Evolutionary conservation across 805 yeast species (phyloP), one percentile per base, ranked within the genome.

Genomic region (Yueomyces sp.): DNA sequence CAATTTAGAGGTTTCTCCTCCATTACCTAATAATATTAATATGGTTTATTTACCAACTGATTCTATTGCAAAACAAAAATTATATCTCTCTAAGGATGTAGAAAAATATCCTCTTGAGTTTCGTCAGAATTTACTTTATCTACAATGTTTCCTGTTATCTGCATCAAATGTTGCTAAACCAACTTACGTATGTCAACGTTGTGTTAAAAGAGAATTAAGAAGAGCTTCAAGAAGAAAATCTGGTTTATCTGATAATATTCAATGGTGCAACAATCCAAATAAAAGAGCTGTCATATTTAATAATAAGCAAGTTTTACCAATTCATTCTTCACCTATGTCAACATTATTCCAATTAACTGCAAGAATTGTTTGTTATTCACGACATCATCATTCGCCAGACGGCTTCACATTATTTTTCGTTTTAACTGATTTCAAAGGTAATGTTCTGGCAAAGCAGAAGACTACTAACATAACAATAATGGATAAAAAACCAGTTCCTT

Each of bases 281-380:
- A 81, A 86, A 55, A 76, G 94, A 48, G 95, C 95, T 2, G 74
- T 90, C 40, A 82, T 90, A 36, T 85, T 88, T 69, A 90, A 92
- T 64, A 85, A 94, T 63, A 83, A 85, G 55, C 96, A 90, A 63
- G 73, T 92, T 28, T 73, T 86, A 37, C 76, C 85, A 43, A 11
- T 49, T 51, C 29, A 52, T 47, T 19, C 49, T 50, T 6, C 28
- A 34, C 26, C 8, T 29, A 37, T 5, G 4, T 6, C 38, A n/a
- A n/a, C 38, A n/a, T 26, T 12, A 27, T 28, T 41, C 3, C 31
- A 34, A 30, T 58, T 78, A 4, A 74, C 76, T 26, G 67, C 95
- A 28, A 76, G 98, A 62, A 77, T 92, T 38, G 90, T 90, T 7
- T 90, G 98, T 63, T 90, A 92, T 60, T 92, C 97, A 65, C 77